Evolutionary conservation across 2,329 filamentous ascomycete genomes (phyloP), one percentile per base, ranked within the genome.

Genomic region (Trichothecium roseum): DNA sequence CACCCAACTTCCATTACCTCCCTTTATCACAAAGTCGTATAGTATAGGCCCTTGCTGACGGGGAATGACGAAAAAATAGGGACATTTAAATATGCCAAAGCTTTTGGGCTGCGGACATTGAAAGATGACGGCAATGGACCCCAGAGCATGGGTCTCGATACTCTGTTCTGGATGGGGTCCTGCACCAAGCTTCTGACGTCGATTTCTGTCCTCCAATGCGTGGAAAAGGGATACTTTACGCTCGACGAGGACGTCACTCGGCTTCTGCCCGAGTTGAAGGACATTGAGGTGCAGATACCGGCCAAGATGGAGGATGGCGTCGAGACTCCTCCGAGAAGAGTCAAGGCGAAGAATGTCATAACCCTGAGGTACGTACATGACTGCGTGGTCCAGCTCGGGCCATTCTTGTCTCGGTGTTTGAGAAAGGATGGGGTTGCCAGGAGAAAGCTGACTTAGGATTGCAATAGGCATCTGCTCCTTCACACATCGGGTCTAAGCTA

Each of bases 171-270:
- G 32, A 22, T 34, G 18, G 32, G 18, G 4, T 34, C 32, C 14
- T 34, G 32, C 20, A 34, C 32, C 9, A 34, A 34, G 20, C 32
- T 34, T 20, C 14, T 34, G 32, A 34, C 32, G 5, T 5, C 32
- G 5, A 34, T 34, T 8, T 18, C 32, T 5, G 32, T 20, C 8
- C 14, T 34, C 5, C 32, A 34, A 20, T 34, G 32, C 14, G 18
- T 22, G n/a, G 32, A 34, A 15, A 10, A n/a, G 6, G 32, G 32
- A 6, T n/a, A n/a, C 10, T 26, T 34, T 22, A 15, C 18, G 6
- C 20, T 34, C 5, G 32, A 34, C 14, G 20, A 34, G 32, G 32
- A 34, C 27, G 32, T 34, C 10, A 24, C 9, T 24, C 18, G 14
- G 13, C n/a, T 34, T 8, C 18, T 34, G 18, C 32, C 32, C 7